phyloP scores from a whole-genome alignment of 1,284 basidiomycete genomes.

The Cutaneotrichosporon daszewskae region DNA sequence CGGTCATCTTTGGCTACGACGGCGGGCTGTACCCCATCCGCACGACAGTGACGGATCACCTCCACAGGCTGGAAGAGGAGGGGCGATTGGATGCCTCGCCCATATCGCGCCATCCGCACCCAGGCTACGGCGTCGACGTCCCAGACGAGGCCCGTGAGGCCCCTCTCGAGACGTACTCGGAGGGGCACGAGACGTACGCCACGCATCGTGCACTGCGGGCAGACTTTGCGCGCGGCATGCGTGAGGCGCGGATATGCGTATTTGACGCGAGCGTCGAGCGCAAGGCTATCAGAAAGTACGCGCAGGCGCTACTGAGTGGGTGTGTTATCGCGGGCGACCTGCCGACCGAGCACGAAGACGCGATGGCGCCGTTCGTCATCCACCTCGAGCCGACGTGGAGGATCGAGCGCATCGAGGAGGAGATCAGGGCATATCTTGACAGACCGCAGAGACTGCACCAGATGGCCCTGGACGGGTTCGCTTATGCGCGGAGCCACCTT shows the following conservation, averaged over 20 bases:
- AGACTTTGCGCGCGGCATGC: conserved; percentile 43
- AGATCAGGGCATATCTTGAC: conserved; percentile 29
- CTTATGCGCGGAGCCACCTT: conserved; percentile 38
- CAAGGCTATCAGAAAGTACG: conserved; percentile 47
- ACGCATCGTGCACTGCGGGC: conserved; percentile 33
- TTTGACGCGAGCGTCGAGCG: conserved; percentile 46
- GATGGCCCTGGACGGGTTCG: conserved; percentile 42
- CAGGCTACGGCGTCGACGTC: conserved; percentile 38
- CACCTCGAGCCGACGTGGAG: conserved; percentile 35
- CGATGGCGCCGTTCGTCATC: conserved; percentile 35
- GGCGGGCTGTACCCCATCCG: conserved; percentile 47
- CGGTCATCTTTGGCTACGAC: conserved; percentile 44
- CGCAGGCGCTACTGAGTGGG: conserved; percentile 43
- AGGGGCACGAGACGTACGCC: conserved; percentile 31
- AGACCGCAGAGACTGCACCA: conserved; percentile 34
- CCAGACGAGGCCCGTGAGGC: conserved; percentile 22
- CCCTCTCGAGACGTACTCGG: conserved; percentile 40
- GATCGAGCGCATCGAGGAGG: conserved; percentile 37
- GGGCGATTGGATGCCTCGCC: conserved; percentile 16
- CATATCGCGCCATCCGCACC: conserved; percentile 36
- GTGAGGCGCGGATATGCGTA: conserved; percentile 44
- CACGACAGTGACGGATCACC: conserved; percentile 33
- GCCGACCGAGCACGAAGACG: conserved; percentile 44
- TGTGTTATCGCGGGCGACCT: conserved; percentile 45
- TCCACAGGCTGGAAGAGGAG: conserved; percentile 7